Conservation (phyloP, 192 early-diverging fungal genomes). For the Dimargaris cristalligena region DNA sequence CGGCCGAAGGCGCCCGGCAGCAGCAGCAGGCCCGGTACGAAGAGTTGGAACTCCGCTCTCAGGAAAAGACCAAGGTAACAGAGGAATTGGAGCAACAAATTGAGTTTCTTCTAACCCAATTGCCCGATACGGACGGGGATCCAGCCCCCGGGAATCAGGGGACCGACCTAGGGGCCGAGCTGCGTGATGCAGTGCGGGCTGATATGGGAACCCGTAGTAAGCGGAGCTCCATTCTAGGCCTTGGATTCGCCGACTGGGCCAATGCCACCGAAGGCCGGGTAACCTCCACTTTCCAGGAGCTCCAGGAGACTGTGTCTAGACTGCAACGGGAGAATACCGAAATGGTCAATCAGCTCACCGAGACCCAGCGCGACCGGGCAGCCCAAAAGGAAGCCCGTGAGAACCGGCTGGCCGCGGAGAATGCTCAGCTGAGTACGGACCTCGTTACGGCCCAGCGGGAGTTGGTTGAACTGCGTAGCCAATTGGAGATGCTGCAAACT, state of each 20-base stretch:
- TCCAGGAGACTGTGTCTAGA: slow-evolving; percentile 9
- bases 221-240: too few species aligned
- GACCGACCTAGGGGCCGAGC: slow-evolving; percentile 1
- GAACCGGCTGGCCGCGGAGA: background rate
- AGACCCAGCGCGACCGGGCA: background rate
- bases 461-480: slow-evolving; percentile 3
- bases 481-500: slow-evolving; percentile 9
- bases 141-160: background rate
- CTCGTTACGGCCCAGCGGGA: slow-evolving; percentile 2
- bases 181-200: background rate
- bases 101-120: background rate
- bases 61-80: background rate
- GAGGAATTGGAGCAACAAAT: slow-evolving; percentile 8
- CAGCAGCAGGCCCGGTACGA: background rate
- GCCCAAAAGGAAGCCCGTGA: background rate
- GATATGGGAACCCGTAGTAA: too few species aligned
- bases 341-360: background rate
- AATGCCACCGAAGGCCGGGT: too few species aligned
- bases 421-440: background rate
- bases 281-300: slow-evolving; percentile 6
- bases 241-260: too few species aligned
- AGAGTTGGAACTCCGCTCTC: background rate
- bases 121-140: background rate
- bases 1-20: slow-evolving; percentile 3
- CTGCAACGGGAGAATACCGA: slow-evolving; percentile 6